Conservation (phyloP, 805 yeast genomes). For the Barnettozyma californica region DNA sequence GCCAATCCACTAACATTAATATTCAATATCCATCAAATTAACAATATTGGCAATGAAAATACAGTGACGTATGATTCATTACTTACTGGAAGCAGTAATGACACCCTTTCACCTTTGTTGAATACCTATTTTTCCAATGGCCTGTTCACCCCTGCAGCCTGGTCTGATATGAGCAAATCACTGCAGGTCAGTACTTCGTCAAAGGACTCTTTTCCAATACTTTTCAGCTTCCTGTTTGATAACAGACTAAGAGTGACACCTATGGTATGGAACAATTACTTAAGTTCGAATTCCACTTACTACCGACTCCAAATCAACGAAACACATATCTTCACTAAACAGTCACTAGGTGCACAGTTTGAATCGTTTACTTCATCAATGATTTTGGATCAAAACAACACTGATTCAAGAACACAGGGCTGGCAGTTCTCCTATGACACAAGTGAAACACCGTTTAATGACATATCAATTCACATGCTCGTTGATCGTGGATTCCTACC, state of each 20-base stretch:
- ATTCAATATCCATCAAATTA: constrained; percentile 29
- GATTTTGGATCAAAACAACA: neutral
- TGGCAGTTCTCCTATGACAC: constrained; percentile 41
- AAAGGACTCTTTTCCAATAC: constrained; percentile 30
- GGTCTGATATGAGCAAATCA: constrained; percentile 17
- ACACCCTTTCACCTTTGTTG: constrained; percentile 23
- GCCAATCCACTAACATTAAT: constrained; percentile 40
- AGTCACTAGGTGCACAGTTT: constrained; percentile 1
- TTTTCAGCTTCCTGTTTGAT: constrained; percentile 30
- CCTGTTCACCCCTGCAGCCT: constrained; percentile 28
- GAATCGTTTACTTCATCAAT: neutral
- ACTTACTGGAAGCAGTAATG: constrained; percentile 12
- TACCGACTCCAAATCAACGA: constrained; percentile 14
- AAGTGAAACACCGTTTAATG: constrained; percentile 38
- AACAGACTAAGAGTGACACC: constrained; percentile 33
- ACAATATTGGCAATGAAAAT: neutral
- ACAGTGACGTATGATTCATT: neutral
- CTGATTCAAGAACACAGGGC: constrained; percentile 14
- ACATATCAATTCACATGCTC: constrained; percentile 32
- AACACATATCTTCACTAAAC: neutral
- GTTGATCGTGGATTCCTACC: constrained; percentile 63
- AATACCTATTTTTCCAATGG: constrained; percentile 12
- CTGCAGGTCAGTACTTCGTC: constrained; percentile 16
- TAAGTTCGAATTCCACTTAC: constrained; percentile 29
- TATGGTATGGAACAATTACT: constrained; percentile 27